Evolutionary conservation across 352 stramenopile genomes (phyloP), one percentile per base, ranked within the genome.

Genomic region (Globisporangium cederbergense): DNA sequence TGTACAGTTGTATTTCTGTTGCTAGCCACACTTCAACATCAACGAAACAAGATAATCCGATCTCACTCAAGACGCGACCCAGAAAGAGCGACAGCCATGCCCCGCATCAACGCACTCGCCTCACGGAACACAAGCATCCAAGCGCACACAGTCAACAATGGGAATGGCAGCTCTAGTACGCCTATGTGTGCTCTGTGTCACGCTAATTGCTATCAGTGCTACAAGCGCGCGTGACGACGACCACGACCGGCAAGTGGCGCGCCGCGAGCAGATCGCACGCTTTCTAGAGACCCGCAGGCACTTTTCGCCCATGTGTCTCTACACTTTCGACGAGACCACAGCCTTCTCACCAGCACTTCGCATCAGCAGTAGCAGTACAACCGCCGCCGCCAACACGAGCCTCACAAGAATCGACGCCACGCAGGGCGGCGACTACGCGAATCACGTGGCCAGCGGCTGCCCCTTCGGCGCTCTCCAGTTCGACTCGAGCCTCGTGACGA

Each of bases 381-480:
- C 28, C 20, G 13, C 43, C n/a, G 57, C 42, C n/a, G 57, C 42
- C n/a, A 65, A 56, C 65, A 18, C 4, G 25, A 47, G 20, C 13
- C 22, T 6, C 10, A 36, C 32, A 36, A 2, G 0, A 36, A 36
- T 36, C 28, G 6, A 34, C 14, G 18, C 32, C 30, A 54, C 34
- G 2, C 50, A 56, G 28, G 22, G 13, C 28, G 22, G 13, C 18
- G 38, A 51, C n/a, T 74, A 76, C 49, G 58, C 70, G 49, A 67
- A 76, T 10, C 70, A 71, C 32, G 22, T 74, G 2, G 62, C 64
- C 3, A 22, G 11, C 1, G 49, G 55, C 2, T 92, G 83, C 67
- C 83, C 81, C 20, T 92, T 92, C 61, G 81, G 83, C 6, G 68
- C 79, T n/a, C 73, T 92, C 7, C 68, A 83, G 30, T 74, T 83